Evolutionary conservation across 2,329 filamentous ascomycete species (phyloP).

Genomic region (Ascochyta viciae-villosae): DNA sequence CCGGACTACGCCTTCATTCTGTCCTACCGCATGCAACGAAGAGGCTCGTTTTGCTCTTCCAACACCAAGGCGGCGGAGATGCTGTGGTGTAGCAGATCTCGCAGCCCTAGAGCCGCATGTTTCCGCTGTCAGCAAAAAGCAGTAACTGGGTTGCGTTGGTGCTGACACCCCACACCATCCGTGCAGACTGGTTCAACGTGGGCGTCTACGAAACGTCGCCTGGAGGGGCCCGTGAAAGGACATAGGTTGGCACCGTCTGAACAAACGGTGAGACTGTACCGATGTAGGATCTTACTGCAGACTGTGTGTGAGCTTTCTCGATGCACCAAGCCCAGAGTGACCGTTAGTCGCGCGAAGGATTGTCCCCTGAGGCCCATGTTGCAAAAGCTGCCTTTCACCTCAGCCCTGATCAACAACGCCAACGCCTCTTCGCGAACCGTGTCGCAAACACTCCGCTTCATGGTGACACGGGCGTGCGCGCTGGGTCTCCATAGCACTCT

Average conservation of each 20-base stretch:
- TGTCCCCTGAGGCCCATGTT: conserved; percentile 7
- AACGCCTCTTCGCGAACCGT: neutral
- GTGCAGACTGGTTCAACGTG: neutral
- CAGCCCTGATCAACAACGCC: neutral
- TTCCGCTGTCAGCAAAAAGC: neutral
- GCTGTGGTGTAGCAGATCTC: conserved; percentile 1
- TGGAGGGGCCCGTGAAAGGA: neutral
- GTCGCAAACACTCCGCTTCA: neutral
- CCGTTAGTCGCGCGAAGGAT: conserved; percentile 1
- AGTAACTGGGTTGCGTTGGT: neutral
- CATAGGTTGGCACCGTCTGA: neutral
- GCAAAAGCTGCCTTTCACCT: neutral
- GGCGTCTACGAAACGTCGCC: neutral
- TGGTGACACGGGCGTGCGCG: conserved; percentile 1
- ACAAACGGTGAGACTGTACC: conserved; percentile 1
- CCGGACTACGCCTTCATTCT: neutral
- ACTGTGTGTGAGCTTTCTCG: neutral
- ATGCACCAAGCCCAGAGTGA: neutral
- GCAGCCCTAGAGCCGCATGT: conserved; percentile 2
- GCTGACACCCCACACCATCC: conserved; percentile 5
- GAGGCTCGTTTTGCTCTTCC: neutral
- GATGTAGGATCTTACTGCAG: neutral
- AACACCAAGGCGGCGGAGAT: neutral
- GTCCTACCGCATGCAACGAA: neutral
- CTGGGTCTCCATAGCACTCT: conserved; percentile 2